Conservation (phyloP, 352 stramenopile genomes). For the Globisporangium abappressorium region DNA sequence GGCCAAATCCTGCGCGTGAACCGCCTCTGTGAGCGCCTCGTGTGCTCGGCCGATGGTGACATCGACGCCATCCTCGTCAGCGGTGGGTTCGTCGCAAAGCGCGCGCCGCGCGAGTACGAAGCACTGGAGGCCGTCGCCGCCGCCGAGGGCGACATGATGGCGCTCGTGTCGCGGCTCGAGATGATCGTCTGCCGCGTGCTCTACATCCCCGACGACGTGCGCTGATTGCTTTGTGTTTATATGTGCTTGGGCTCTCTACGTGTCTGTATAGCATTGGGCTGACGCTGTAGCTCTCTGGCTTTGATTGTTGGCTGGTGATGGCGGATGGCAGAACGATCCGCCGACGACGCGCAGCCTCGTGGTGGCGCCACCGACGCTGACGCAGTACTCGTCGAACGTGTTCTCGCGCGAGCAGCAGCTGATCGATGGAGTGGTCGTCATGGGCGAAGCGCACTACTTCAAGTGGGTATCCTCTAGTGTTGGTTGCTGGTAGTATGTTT, state of each 20-base stretch:
- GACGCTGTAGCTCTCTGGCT: neutral
- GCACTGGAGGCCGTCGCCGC: constrained; percentile 57
- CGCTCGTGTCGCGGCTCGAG: constrained; percentile 82
- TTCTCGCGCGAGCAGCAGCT: constrained; percentile 49
- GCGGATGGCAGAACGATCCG: constrained; percentile 56
- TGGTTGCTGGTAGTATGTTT: neutral
- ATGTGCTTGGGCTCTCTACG: neutral
- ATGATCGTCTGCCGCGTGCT: constrained; percentile 85
- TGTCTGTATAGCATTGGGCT: neutral
- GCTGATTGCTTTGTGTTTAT: neutral
- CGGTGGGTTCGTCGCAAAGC: constrained; percentile 53
- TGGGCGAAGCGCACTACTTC: constrained; percentile 53
- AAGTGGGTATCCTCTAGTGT: constrained; percentile 26
- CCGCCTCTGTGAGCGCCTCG: constrained; percentile 68
- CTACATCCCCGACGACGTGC: constrained; percentile 71
- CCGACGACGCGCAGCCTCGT: constrained; percentile 62
- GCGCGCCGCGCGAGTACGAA: constrained; percentile 46
- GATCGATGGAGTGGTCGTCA: constrained; percentile 26
- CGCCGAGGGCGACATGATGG: constrained; percentile 88
- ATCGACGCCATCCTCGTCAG: constrained; percentile 78
- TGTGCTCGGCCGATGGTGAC: constrained; percentile 61
- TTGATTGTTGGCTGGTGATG: neutral
- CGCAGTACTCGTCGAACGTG: constrained; percentile 82
- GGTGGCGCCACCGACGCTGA: constrained; percentile 54
- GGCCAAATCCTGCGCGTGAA: constrained; percentile 69